Evolutionary conservation across 2,329 filamentous ascomycete genomes (phyloP), one percentile per base, ranked within the genome.

Genomic region (Achaetomium macrosporum): DNA sequence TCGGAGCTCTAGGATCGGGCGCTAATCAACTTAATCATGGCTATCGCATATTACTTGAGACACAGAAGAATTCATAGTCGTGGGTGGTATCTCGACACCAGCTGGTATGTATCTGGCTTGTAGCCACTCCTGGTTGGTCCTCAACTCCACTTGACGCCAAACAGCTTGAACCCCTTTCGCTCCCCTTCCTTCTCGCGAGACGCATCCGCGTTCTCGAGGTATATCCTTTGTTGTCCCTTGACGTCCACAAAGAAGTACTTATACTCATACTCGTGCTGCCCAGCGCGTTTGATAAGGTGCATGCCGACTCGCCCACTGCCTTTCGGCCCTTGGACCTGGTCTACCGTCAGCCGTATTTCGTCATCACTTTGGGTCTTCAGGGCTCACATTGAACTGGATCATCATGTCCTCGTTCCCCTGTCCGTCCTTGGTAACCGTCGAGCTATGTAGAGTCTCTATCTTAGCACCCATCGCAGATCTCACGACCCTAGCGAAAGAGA

Each of bases 171-270:
- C 50, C 71, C 72, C 54, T 75, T 76, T 53, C 66, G 67, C 7
- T 68, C 70, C 4, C 59, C 63, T 11, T 60, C 61, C n/a, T 46
- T 61, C 20, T 48, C 19, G 8, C 51, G 45, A 0, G 67, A 64
- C 1, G 71, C 68, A 36, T 82, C 78, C 35, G 76, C 74, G 50
- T 84, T 81, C 65, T 87, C 84, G 15, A 88, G 73, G 59, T 84
- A 86, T 48, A 87, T 76, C 54, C 83, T 74, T 50, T 77, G 73
- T 46, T 84, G 79, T 0, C 88, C 90, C 61, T 80, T 84, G 25
- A 95, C 81, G 68, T 96, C 90, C 43, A 97, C 67, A 48, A 83
- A 87, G 40, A 97, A 75, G 65, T 90, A 83, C 65, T 84, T 82
- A 70, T 96, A 96, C 62, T 88, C 79, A 65, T 83, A 90, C 39